Conservation (phyloP, 2,329 filamentous ascomycete genomes). For the Trichophyton mentagrophytes region DNA sequence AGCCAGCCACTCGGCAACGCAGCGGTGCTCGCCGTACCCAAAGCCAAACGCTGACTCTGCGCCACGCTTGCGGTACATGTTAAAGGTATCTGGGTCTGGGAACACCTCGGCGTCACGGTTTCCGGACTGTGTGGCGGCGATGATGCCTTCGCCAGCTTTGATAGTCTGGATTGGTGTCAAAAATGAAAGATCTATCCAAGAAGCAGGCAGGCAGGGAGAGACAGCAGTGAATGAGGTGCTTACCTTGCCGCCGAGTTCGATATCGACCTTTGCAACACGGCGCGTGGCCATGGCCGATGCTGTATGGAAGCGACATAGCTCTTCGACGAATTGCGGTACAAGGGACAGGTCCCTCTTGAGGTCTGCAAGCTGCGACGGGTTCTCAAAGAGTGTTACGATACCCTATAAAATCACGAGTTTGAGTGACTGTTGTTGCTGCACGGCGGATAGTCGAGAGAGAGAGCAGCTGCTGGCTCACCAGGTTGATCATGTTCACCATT, state of each 20-base stretch:
- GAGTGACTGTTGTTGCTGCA: background rate
- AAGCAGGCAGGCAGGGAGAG: background rate
- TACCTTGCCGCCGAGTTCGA: constrained; percentile 34
- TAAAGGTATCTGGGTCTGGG: constrained; percentile 30
- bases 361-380: constrained; percentile 33
- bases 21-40: constrained; percentile 37
- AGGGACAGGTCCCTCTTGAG: constrained; percentile 31
- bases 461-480: constrained; percentile 19
- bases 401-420: constrained; percentile 22
- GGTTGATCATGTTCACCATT: constrained; percentile 40
- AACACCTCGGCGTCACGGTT: constrained; percentile 39
- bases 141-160: constrained; percentile 36
- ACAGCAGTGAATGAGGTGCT: background rate
- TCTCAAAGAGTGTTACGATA: constrained; percentile 33
- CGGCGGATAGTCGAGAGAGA: background rate
- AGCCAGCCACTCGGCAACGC: constrained; percentile 36
- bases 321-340: constrained; percentile 33
- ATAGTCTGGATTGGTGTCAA: constrained; percentile 19
- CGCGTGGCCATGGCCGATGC: constrained; percentile 38
- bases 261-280: constrained; percentile 37
- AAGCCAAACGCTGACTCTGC: constrained; percentile 32
- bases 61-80: constrained; percentile 31
- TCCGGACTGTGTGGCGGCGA: constrained; percentile 37
- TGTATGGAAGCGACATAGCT: constrained; percentile 39
- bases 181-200: background rate